A percentile compares a stretch with the other conserved stretches of the same genome.
Conservation (phyloP, 352 stramenopile genomes). For the Pythium rishiriense region DNA sequence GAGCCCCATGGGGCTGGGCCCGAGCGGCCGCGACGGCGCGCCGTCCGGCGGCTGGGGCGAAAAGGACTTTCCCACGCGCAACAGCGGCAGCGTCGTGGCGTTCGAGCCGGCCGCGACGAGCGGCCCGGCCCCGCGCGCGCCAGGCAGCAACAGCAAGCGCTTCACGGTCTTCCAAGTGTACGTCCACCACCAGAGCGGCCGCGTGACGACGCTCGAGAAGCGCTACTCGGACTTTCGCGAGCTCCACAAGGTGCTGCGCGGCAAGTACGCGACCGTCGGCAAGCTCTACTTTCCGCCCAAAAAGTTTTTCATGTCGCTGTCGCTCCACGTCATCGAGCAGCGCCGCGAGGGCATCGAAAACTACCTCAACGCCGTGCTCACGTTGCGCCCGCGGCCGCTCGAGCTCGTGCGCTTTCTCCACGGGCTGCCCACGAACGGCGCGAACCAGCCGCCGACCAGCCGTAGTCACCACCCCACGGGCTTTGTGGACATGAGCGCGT, state of each 20-base stretch:
- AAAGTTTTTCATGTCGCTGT: conserved; percentile 88
- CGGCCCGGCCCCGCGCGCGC: not conserved
- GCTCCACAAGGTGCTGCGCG: conserved; percentile 76
- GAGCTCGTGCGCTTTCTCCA: conserved; percentile 76
- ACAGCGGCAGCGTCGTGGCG: conserved; percentile 46
- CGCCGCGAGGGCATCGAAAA: conserved; percentile 78
- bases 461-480: not conserved
- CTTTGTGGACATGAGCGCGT: conserved; percentile 13
- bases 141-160: conserved; percentile 41
- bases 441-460: not conserved
- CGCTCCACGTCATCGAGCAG: conserved; percentile 85
- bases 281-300: conserved; percentile 87
- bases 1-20: conserved; percentile 5
- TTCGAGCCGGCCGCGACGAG: conserved; percentile 4
- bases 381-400: conserved; percentile 57
- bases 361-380: conserved; percentile 82
- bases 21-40: conserved; percentile 10
- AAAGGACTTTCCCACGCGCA: conserved; percentile 49
- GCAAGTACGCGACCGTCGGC: conserved; percentile 77
- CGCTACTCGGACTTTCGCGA: conserved; percentile 85
- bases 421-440: conserved; percentile 8
- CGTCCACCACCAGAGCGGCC: conserved; percentile 72
- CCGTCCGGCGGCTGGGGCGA: conserved; percentile 22
- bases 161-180: conserved; percentile 82
- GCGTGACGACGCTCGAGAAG: conserved; percentile 66